Evolutionary conservation across 257 asterid species (phyloP), one percentile per base, ranked within the genome.

Genomic region (Oldenlandia corymbosa): DNA sequence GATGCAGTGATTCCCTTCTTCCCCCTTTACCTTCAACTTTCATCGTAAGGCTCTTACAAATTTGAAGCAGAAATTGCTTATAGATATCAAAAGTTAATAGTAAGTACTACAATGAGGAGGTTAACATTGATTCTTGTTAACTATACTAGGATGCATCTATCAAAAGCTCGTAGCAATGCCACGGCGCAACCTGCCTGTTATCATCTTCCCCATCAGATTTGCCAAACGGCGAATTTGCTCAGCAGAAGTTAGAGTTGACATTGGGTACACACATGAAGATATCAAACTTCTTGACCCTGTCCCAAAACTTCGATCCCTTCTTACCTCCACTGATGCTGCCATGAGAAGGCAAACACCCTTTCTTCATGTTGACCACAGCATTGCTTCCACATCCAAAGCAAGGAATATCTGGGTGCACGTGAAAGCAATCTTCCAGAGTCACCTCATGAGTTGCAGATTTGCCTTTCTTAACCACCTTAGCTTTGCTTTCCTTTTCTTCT

Each of bases 281-380:
- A 58, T 91, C 94, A 17, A 88, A 79, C 79, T 81, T 91, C 85
- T 77, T 91, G 49, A 86, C 81, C 80, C 78, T 78, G 27, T 75
- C 86, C 98, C 95, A 91, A 70, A 86, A 36, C 86, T 76, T 88
- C 0, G 71, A 60, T 64, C 23, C 91, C 74, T 45, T 68, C 49
- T 58, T 66, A 12, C 49, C 71, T 34, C 82, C 67, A 62, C 75
- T 78, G 24, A 16, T 57, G 39, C 49, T 50, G 7, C 62, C 75
- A 16, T 62, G 71, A 17, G 42, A 65, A 39, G 62, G 68, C 66
- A 73, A 70, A 2, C 76, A 79, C 3, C 26, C 55, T 64, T 67
- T 78, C 59, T 79, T 81, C 70, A 64, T 21, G n/a, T 70, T 69
- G 47, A 70, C 74, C 70, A 68, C 73, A 30, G 73, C 54, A 50